Conservation (phyloP, 1,139 yeast species). For the Protomyces arabidopsidicola region DNA sequence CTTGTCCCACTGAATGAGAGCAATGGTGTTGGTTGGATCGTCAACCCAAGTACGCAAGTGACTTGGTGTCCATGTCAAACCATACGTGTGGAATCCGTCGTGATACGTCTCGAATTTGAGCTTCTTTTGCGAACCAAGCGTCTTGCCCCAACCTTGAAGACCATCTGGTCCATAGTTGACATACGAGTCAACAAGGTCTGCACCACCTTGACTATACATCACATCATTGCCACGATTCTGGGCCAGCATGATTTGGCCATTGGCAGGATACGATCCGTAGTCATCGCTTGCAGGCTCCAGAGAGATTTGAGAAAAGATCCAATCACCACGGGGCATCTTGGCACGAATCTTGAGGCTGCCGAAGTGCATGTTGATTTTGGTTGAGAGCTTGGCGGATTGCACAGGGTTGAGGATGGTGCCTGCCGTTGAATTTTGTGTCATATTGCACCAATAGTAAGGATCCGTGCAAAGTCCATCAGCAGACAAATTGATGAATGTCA, state of each 20-base stretch:
- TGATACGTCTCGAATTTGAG: constrained; percentile 16
- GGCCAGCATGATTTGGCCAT: constrained; percentile 32
- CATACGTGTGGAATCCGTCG: constrained; percentile 31
- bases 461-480: constrained; percentile 31
- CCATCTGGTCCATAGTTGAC: constrained; percentile 32
- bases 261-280: constrained; percentile 33
- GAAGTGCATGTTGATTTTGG: constrained; percentile 29
- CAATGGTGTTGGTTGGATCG: constrained; percentile 30
- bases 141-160: constrained; percentile 6
- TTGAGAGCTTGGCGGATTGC: constrained; percentile 31
- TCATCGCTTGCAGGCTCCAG: constrained; percentile 30
- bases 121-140: constrained; percentile 20
- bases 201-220: constrained; percentile 29
- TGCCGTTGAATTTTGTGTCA: constrained; percentile 28
- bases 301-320: constrained; percentile 33
- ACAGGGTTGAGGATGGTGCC: constrained; percentile 31
- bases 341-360: constrained; percentile 32
- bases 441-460: constrained; percentile 23
- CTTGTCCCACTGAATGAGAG: constrained; percentile 28
- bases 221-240: constrained; percentile 32
- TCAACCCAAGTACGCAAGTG: constrained; percentile 31
- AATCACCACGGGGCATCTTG: constrained; percentile 31
- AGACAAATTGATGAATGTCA: constrained; percentile 31
- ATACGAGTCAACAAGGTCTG: constrained; percentile 30
- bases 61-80: constrained; percentile 32